Conservation (phyloP, 2,329 filamentous ascomycete genomes). For the Fusarium humuli region DNA sequence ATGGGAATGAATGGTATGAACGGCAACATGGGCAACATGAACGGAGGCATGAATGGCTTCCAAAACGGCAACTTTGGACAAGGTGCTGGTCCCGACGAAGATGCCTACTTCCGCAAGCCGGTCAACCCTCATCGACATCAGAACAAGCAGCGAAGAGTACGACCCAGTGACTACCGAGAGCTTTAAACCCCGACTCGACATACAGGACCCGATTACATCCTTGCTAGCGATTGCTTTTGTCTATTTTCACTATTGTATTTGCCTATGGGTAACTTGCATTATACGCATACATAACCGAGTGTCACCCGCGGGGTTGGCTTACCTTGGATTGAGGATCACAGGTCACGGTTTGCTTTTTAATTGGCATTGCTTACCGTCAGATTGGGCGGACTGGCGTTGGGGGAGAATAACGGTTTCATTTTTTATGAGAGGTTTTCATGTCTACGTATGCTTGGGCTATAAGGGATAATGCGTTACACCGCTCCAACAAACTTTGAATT, state of each 20-base stretch:
- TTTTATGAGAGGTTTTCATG: slow-evolving; percentile 21
- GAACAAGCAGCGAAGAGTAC: slow-evolving; percentile 80
- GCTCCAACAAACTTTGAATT: slow-evolving; percentile 16
- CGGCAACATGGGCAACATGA: slow-evolving; percentile 50
- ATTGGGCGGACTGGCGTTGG: slow-evolving; percentile 38
- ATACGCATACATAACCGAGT: slow-evolving; percentile 5
- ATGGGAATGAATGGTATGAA: slow-evolving; percentile 46
- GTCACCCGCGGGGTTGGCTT: slow-evolving; percentile 7
- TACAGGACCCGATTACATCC: slow-evolving; percentile 9
- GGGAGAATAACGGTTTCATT: slow-evolving; percentile 1
- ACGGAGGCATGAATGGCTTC: slow-evolving; percentile 50
- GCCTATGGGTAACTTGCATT: background rate
- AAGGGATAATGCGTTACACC: slow-evolving; percentile 8
- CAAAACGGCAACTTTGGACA: slow-evolving; percentile 57
- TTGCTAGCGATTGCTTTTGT: slow-evolving; percentile 26
- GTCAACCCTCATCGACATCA: slow-evolving; percentile 94
- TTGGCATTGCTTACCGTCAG: slow-evolving; percentile 31
- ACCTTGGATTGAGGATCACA: slow-evolving; percentile 31
- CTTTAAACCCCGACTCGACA: slow-evolving; percentile 60
- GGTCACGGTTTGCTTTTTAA: slow-evolving; percentile 17
- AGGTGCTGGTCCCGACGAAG: slow-evolving; percentile 80
- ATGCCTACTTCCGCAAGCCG: slow-evolving; percentile 94
- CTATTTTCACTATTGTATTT: slow-evolving; percentile 12
- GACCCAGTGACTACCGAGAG: slow-evolving; percentile 92
- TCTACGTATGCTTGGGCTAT: slow-evolving; percentile 10